Base-by-base conservation (phyloP, 148 eudicot genomes). In the Limonium bicolor region DNA sequence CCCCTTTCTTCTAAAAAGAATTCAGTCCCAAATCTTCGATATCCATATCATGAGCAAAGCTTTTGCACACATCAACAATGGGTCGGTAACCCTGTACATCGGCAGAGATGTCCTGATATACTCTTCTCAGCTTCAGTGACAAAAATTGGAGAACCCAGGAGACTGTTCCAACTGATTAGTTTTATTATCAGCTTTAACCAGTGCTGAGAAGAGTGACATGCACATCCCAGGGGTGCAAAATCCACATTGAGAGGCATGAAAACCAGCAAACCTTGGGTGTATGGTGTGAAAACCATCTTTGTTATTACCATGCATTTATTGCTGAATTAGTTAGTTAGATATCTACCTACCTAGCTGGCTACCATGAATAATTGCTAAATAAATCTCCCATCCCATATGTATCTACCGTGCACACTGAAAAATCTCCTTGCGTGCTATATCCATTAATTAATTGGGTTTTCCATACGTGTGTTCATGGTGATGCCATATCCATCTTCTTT, bases 201-300 rank as follows among this genome's bases (percentile, higher is more conserved):
- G 74, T 36, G 97, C 87, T 0, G 97, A 77, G 68, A 72, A 90
- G 30, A 90, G 67, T 13, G 95, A 84, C 24, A 90, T 39, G 32
- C 95, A 84, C 93, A 84, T 84, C 50, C 97, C 97, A 10, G 97
- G 97, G 13, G 97, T 77, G 50, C 97, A 90, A 54, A 79, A 88
- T 13, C 97, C 97, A 54, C 94, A 88, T 45, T 88, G 97, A 64
- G 97, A 72, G 51, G 92, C 94, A 55, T 88, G 94, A 30, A 88
- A 88, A 24, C 97, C 97, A 31, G 97, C 70, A 48, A 88, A 30
- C 41, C 97, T 74, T 61, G 83, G 63, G 42, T 88, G 97, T 46
- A 88, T 88, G 14, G 97, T 65, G 64, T 88, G 97, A 59, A 88
- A 88, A 6, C 97, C 97, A 26, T 80, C 71, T 77, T 70, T 83